A percentile compares a stretch with the other conserved stretches of the same genome.
phyloP scores from a whole-genome alignment of 257 asterid genomes.

The Nicotiana noctiflora region DNA sequence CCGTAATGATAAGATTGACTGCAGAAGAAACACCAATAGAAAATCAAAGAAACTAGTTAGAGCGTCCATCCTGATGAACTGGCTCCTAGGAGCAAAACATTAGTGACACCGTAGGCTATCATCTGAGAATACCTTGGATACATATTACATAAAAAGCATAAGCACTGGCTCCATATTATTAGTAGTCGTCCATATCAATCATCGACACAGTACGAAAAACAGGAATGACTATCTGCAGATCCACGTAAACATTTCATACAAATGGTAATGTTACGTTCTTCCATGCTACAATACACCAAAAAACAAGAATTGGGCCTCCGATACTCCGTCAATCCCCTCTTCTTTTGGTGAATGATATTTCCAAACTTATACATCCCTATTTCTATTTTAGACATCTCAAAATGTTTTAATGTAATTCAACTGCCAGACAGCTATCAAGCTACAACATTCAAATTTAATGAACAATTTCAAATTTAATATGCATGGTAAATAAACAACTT shows the following conservation, averaged over 20 bases:
- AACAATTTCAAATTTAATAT: neutral
- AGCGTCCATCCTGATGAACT: neutral
- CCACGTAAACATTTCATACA: neutral
- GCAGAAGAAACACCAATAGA: neutral
- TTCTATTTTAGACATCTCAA: neutral
- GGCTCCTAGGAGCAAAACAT: neutral
- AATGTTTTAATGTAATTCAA: neutral
- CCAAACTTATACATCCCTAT: neutral
- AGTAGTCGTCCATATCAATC: neutral
- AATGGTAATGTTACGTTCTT: neutral
- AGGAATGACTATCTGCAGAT: neutral
- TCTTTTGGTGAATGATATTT: too few species aligned
- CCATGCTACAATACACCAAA: neutral
- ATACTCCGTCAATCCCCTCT: neutral
- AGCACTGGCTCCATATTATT: neutral
- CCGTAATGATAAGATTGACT: too few species aligned
- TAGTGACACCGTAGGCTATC: neutral
- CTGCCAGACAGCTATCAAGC: neutral
- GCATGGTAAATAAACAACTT: neutral
- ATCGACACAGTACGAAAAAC: neutral
- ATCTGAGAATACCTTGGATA: neutral
- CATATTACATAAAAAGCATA: neutral
- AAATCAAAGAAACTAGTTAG: neutral
- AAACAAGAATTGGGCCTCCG: neutral
- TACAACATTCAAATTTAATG: neutral